Evolutionary conservation across 1,284 basidiomycete genomes (phyloP).

Genomic region (Rhodotorula sp.): DNA sequence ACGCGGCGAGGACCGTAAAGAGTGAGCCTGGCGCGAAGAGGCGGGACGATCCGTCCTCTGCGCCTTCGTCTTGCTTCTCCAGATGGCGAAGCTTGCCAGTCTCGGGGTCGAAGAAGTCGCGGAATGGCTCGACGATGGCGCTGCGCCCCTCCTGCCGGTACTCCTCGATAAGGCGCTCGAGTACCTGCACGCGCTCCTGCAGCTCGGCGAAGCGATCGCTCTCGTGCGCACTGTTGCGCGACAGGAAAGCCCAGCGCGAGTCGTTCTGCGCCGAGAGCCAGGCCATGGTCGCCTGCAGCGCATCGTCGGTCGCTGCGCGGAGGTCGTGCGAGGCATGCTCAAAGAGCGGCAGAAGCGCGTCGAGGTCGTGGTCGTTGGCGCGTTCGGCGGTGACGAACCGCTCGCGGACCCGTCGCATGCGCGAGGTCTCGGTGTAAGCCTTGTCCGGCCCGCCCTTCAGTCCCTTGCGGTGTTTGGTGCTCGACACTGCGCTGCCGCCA

Average conservation of each 20-base stretch:
- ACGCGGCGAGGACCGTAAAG: slow-evolving; percentile 58
- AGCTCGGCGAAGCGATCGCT: slow-evolving; percentile 42
- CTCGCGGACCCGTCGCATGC: slow-evolving; percentile 20
- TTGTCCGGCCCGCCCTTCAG: neutral
- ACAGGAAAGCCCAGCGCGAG: slow-evolving; percentile 41
- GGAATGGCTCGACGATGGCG: slow-evolving; percentile 58
- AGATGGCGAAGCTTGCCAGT: slow-evolving; percentile 47
- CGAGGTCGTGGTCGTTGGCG: slow-evolving; percentile 32
- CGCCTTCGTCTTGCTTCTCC: neutral
- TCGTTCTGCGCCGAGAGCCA: slow-evolving; percentile 31
- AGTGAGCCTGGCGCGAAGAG: slow-evolving; percentile 53
- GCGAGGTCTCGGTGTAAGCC: slow-evolving; percentile 7
- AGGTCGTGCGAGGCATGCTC: slow-evolving; percentile 14
- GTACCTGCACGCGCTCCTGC: slow-evolving; percentile 43
- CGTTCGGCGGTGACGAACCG: slow-evolving; percentile 20
- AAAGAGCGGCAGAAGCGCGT: slow-evolving; percentile 33
- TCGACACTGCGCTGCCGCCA: neutral
- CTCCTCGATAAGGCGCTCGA: slow-evolving; percentile 54
- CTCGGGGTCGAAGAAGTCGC: slow-evolving; percentile 49
- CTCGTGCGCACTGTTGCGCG: slow-evolving; percentile 48
- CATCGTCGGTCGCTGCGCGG: slow-evolving; percentile 18
- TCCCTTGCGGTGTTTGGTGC: neutral
- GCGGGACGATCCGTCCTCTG: neutral
- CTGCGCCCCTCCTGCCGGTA: slow-evolving; percentile 56
- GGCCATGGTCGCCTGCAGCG: slow-evolving; percentile 25